Evolutionary conservation across 2,329 filamentous ascomycete genomes (phyloP), one percentile per base, ranked within the genome.

Genomic region (Neobulgaria alba): DNA sequence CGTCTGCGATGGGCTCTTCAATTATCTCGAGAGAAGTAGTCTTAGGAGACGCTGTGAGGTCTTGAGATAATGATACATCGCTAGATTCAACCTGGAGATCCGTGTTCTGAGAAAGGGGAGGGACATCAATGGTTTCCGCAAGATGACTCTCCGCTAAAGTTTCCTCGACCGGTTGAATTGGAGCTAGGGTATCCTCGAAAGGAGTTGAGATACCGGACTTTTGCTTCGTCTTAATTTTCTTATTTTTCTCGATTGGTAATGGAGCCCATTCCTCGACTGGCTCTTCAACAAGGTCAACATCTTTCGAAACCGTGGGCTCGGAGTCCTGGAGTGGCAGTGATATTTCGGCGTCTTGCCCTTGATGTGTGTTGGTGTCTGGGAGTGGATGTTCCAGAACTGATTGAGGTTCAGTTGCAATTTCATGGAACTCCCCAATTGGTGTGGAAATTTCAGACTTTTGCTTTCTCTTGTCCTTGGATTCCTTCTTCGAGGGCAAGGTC

Each of bases 191-290:
- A 9, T 32, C 31, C 33, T 47, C 41, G 20, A 29, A 21, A 5
- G 38, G 38, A 3, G 39, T 45, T 26, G 41, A 45, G 21, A 34
- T 18, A 17, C 35, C 40, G 29, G 45, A 49, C 16, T 48, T 39
- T 16, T 29, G 42, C 17, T 40, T 45, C 26, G 45, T 43, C 39
- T 45, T 50, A 30, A 41, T 42, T 29, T 50, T 47, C 33, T 43
- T 49, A 14, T 30, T 7, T 26, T 26, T 26, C 23, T 26, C 12
- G 7, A 12, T 26, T 26, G 23, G 12, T 7, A 12, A 12, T 7
- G 23, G 12, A 26, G 23, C 23, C 23, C 7, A 26, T 26, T 26
- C 12, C 7, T 26, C 23, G 12, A 7, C 12, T 12, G 3, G 17
- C 21, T 14, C 14, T 4, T 26, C 21, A 8, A 21, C 21, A 5